These are phyloP conservation scores for Strombidium stylifer DNA, from an alignment of 73 alveolate genomes.

Conservation along the genomic window DNA sequence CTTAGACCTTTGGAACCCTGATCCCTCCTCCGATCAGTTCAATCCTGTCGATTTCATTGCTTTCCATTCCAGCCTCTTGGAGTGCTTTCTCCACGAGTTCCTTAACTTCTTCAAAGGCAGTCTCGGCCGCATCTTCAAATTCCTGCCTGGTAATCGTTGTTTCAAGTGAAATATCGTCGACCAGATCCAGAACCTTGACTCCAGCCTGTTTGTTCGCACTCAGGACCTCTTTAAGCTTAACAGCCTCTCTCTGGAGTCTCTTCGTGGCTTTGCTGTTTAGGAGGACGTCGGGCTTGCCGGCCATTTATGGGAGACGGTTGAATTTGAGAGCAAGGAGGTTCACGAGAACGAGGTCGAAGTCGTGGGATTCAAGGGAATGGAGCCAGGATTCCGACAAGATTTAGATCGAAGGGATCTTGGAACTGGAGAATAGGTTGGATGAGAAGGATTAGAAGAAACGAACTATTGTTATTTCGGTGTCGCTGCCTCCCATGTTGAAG, in stretches of 20 bases:
- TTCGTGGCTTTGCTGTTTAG: slow-evolving; percentile 54
- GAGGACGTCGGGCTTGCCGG: slow-evolving; percentile 45
- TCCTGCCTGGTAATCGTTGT: slow-evolving; percentile 72
- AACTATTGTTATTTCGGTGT: slow-evolving; percentile 74
- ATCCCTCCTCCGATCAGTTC: slow-evolving; percentile 98
- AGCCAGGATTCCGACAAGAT: not conserved
- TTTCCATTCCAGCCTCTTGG: slow-evolving; percentile 65
- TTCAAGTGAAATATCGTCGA: slow-evolving; percentile 72
- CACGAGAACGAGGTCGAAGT: slow-evolving; percentile 10
- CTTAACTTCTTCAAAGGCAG: slow-evolving; percentile 49
- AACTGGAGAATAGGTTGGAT: too few species aligned
- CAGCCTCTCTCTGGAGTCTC: slow-evolving; percentile 60
- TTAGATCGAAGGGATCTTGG: too few species aligned
- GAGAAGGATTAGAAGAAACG: too few species aligned
- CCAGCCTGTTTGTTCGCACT: slow-evolving; percentile 91
- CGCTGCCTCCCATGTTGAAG: slow-evolving; percentile 88
- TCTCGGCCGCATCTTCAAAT: slow-evolving; percentile 74
- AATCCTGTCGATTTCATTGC: slow-evolving; percentile 72
- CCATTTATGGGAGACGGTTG: not conserved
- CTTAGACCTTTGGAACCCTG: slow-evolving; percentile 94
- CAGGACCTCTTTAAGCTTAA: slow-evolving; percentile 81
- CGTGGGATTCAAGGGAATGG: not conserved
- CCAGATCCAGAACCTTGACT: slow-evolving; percentile 77
- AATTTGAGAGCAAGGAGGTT: slow-evolving; percentile 4
- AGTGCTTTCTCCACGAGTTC: slow-evolving; percentile 79